Evolutionary conservation across 192 early-diverging fungal species (phyloP), one percentile per base, ranked within the genome.

Genomic region (Podila minutissima): DNA sequence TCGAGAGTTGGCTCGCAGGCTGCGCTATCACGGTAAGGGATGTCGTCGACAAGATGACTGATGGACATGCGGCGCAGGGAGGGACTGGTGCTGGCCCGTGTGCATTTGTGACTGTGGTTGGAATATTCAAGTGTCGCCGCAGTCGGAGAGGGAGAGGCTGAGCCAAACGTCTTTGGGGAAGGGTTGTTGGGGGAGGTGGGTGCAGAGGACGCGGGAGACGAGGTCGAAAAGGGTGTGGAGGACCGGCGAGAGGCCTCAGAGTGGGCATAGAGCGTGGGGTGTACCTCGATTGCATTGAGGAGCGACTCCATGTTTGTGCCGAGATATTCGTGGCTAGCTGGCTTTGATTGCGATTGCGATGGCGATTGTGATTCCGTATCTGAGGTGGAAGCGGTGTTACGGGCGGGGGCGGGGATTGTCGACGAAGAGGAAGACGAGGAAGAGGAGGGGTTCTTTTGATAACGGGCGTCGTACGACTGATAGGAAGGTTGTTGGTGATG

Each of bases 261-360:
- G 38, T 66, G 48, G 3, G 77, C 72, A 19, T 71, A 77, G 17
- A 70, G 70, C 0, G 69, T 65, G 29, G 76, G 67, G 32, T 81
- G 77, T 55, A 81, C 77, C 20, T 81, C 77, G 26, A 81, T 81
- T 22, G 77, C 77, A 49, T 73, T 68, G 50, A 81, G 26, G 20
- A 81, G 71, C 12, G 77, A 73, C 58, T 81, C 77, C 77, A 81
- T 81, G 58, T 71, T 62, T 1, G 77, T 81, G 29, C 77, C 77
- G 4, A 81, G 55, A 50, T 72, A 81, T n/a, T 71, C 75, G 24
- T 70, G 75, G 12, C 67, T 57, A 10, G 33, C 62, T 35, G 31
- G 31, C 62, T 63, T 63, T n/a, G 29, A 61, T 61, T 41, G 26
- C 37, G 37, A 20, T 61, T 61, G 59, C 5, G 59, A 32, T 26